Evolutionary conservation across 2,329 filamentous ascomycete species (phyloP).

Genomic region (Cercospora sojina): DNA sequence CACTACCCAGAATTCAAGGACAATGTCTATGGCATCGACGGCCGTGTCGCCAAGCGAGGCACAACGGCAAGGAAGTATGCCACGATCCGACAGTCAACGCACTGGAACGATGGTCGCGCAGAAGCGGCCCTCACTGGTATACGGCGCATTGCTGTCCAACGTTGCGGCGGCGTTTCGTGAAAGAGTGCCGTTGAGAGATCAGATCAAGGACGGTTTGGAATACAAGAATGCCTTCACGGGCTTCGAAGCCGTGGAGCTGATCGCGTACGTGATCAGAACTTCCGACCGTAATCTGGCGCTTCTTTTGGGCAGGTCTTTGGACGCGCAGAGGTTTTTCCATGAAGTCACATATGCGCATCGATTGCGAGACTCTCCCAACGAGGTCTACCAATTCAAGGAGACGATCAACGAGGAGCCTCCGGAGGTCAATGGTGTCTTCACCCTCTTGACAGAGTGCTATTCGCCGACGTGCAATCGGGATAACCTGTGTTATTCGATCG

Average conservation of each 20-base stretch:
- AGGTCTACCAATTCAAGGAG: conserved; percentile 96
- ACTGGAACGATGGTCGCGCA: conserved; percentile 56
- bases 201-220: conserved; percentile 92
- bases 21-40: conserved; percentile 92
- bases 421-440: conserved; percentile 93
- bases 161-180: conserved; percentile 91
- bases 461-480: conserved; percentile 96
- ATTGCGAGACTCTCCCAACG: conserved; percentile 85
- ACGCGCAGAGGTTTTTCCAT: conserved; percentile 98
- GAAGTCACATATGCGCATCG: conserved; percentile 98
- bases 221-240: conserved; percentile 98
- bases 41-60: conserved; percentile 54
- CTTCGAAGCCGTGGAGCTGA: conserved; percentile 89
- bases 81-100: conserved; percentile 42
- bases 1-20: conserved; percentile 55
- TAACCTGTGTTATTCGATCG: conserved; percentile 95
- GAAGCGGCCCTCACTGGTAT: conserved; percentile 77
- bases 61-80: conserved; percentile 28
- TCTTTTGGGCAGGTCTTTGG: conserved; percentile 83
- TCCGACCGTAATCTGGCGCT: conserved; percentile 93
- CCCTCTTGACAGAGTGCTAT: conserved; percentile 93
- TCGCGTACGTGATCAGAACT: conserved; percentile 95
- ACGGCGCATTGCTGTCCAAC: conserved; percentile 88
- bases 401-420: conserved; percentile 83
- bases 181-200: conserved; percentile 79